These are phyloP conservation scores for Suillus cothurnatus DNA, from an alignment of 768 basidiomycete genomes.

Conservation along the genomic window DNA sequence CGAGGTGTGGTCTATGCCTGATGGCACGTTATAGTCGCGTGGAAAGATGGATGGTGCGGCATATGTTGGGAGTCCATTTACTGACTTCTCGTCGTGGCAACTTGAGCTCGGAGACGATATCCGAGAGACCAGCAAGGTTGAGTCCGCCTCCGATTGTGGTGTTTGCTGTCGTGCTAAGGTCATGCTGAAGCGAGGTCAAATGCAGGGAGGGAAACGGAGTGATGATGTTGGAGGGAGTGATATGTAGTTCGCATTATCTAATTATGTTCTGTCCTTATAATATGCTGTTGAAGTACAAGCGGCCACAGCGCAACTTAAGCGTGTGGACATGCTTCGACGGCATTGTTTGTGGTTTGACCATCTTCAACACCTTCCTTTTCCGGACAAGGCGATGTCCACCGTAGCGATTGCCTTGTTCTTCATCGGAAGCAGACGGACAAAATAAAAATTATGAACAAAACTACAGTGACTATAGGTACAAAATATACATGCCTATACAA, in stretches of 20 bases:
- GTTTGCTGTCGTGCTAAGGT: slow-evolving; percentile 4
- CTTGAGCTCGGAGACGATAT: slow-evolving; percentile 5
- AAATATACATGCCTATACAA: slow-evolving; percentile 5
- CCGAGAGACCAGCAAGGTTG: background rate
- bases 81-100: background rate
- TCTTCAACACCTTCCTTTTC: slow-evolving; percentile 38
- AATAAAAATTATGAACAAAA: slow-evolving; percentile 3
- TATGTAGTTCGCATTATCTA: slow-evolving; percentile 5
- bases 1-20: slow-evolving; percentile 26
- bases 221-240: background rate
- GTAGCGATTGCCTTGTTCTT: slow-evolving; percentile 26
- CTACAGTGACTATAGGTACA: slow-evolving; percentile 20
- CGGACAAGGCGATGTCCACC: slow-evolving; percentile 29
- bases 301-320: background rate
- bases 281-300: slow-evolving; percentile 9
- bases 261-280: slow-evolving; percentile 11
- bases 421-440: background rate
- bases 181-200: background rate
- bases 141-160: background rate
- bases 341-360: slow-evolving; percentile 15
- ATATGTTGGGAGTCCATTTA: slow-evolving; percentile 12
- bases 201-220: background rate
- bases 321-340: slow-evolving; percentile 1
- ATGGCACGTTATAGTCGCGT: slow-evolving; percentile 13
- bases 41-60: slow-evolving; percentile 15